A percentile compares a stretch with the other conserved stretches of the same genome.
Conservation (phyloP, 2,329 filamentous ascomycete genomes). For the Fusarium irregulare region DNA sequence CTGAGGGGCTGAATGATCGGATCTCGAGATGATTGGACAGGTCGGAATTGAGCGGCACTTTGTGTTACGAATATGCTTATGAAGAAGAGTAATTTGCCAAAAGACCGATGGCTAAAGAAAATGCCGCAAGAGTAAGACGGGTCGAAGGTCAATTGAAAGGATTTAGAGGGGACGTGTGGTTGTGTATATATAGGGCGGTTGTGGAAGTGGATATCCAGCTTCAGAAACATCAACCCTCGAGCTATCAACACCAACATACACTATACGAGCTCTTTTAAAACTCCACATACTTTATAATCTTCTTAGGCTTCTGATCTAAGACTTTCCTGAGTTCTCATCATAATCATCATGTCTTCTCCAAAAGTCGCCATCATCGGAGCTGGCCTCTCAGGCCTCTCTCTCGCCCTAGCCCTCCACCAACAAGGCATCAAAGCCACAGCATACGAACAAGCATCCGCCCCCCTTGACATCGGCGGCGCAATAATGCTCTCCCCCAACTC, state of each 20-base stretch:
- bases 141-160: too few relatives aligned
- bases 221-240: neutral
- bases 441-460: constrained; percentile 61
- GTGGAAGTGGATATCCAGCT: too few relatives aligned
- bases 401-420: constrained; percentile 65
- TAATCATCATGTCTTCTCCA: constrained; percentile 11
- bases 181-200: constrained; percentile 18
- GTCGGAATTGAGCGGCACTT: neutral
- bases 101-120: neutral
- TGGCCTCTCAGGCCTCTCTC: constrained; percentile 61
- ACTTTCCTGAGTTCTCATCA: accelerated
- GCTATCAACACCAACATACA: accelerated
- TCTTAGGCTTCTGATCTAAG: accelerated
- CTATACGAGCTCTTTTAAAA: accelerated
- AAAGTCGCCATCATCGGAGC: constrained; percentile 50
- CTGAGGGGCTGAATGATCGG: neutral
- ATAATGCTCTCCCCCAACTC: constrained; percentile 71
- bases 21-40: neutral
- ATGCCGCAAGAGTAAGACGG: neutral
- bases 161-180: too few relatives aligned
- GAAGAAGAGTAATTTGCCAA: too few relatives aligned
- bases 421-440: constrained; percentile 61
- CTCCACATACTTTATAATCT: accelerated
- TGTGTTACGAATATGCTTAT: neutral
- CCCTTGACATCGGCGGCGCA: constrained; percentile 63